Evolutionary conservation across 2,329 filamentous ascomycete genomes (phyloP), one percentile per base, ranked within the genome.

Genomic region (Aspergillus ibericus): DNA sequence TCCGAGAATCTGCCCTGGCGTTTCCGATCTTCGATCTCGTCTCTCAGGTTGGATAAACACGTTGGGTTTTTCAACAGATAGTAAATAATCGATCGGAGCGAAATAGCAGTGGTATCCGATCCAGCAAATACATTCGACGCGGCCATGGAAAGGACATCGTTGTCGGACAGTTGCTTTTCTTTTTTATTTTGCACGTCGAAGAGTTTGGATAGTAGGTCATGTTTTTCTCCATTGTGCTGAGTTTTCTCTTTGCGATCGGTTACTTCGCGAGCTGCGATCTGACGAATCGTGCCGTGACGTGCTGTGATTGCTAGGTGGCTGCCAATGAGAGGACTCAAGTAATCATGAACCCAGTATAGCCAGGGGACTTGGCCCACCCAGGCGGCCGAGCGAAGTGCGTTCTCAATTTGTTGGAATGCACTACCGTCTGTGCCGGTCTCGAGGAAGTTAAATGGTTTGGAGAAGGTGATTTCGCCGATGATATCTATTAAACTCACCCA

Each of bases 21-120:
- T 8, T 58, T 42, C 5, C 58, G 62, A 0, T 9, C 44, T 12
- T 56, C 42, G 15, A 60, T 40, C 20, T 60, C 58, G 1, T 44
- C 25, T 15, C 25, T 12, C 5, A 53, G 51, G 29, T 20, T 59
- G 29, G 62, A 42, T 1, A 58, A 25, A 44, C 48, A 55, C 1
- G 25, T 5, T 1, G 49, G 34, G 15, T 70, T 64, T 10, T 57
- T 53, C 2, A 76, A 55, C 20, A 77, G 52, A 47, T 71, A 62
- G 56, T 76, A 75, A 13, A 75, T 57, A 36, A 75, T 69, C 1
- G 67, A 65, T 48, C 74, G 70, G 8, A 73, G 58, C 1, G 68
- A 66, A 1, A 70, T 66, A 38, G 67, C 73, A 9, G 71, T 70
- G 4, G 72, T 75, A 53, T 76, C 76, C 0, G 68, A 63, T 1